These are phyloP conservation scores for Aspergillus sp. DNA, from an alignment of 2,329 filamentous ascomycete species.

Conservation along the genomic window DNA sequence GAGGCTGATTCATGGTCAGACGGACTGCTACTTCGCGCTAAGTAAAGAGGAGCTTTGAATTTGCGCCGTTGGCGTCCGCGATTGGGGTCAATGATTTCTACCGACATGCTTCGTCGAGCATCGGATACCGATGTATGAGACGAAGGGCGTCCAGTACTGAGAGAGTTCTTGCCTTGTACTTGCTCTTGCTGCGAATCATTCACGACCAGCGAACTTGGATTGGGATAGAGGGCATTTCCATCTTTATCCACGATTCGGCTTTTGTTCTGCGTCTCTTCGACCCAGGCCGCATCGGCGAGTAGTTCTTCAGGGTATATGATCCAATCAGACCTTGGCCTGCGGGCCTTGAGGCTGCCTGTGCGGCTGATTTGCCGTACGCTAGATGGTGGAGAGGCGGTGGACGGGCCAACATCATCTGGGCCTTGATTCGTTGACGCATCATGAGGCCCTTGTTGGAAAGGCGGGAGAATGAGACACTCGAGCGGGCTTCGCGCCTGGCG, in stretches of 20 bases:
- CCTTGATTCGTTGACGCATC: conserved; percentile 23
- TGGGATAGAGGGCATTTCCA: conserved; percentile 69
- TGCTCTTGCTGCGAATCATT: conserved; percentile 21
- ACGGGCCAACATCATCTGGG: conserved; percentile 30
- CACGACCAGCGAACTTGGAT: conserved; percentile 30
- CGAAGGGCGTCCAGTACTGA: conserved; percentile 30
- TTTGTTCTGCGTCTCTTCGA: conserved; percentile 82
- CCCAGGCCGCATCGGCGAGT: conserved; percentile 87
- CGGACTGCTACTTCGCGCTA: conserved; percentile 59
- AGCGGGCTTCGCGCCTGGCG: conserved; percentile 52
- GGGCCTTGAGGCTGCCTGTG: conserved; percentile 60
- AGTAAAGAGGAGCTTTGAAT: conserved; percentile 60
- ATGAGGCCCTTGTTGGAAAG: conserved; percentile 37
- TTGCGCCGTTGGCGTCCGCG: conserved; percentile 66
- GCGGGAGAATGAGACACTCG: conserved; percentile 50
- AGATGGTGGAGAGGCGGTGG: conserved; percentile 42
- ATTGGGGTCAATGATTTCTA: conserved; percentile 54
- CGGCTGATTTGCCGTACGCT: conserved; percentile 47
- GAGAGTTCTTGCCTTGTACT: conserved; percentile 25
- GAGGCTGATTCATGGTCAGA: conserved; percentile 56
- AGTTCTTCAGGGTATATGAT: conserved; percentile 80
- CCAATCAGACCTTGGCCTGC: conserved; percentile 83
- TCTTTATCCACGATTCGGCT: conserved; percentile 77
- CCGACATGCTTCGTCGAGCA: conserved; percentile 38
- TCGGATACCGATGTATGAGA: conserved; percentile 44